Evolutionary conservation across 2,329 filamentous ascomycete genomes (phyloP), one percentile per base, ranked within the genome.

Genomic region (Xylariales sp.): DNA sequence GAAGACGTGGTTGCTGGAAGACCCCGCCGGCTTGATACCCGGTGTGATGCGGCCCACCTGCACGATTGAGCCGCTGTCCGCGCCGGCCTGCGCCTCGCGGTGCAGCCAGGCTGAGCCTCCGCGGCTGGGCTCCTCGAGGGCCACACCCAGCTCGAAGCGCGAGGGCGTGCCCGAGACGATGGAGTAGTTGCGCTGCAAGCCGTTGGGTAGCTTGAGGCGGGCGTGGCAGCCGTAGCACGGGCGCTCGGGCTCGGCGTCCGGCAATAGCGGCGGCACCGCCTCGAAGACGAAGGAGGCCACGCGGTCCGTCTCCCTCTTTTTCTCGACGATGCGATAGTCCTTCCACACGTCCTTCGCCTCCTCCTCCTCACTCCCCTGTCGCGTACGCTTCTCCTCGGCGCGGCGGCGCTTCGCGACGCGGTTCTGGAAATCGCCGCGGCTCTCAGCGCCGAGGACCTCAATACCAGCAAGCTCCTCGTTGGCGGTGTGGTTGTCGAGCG

Each of bases 91-190:
- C 1, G 69, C 56, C 0, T 55, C 41, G 13, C 71, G 53, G 51
- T 84, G 79, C 2, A 85, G 55, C 45, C 73, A 83, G 15, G 56
- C 57, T 1, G 80, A 84, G 0, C 76, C 81, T n/a, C 81, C 80
- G 5, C 78, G 70, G 43, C 72, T 76, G 0, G 61, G 50, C 3
- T 65, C 56, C 8, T 75, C 76, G 1, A 79, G 68, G 4, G 77
- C 70, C 15, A 85, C 62, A 15, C 77, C 80, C 1, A 85, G 61
- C 49, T 41, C 67, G 48, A 85, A 76, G 3, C 61, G 60, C 24
- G 66, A 61, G 4, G 57, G 57, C 31, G 65, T 66, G 0, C 75
- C 75, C 1, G 62, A 62, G 0, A 82, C 71, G 24, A 85, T 61
- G 0, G 79, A 83, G 50, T 84, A 85, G 0, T 73, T 68, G 8